Evolutionary conservation across 1,284 basidiomycete genomes (phyloP).

Genomic region (Cerrena zonata): DNA sequence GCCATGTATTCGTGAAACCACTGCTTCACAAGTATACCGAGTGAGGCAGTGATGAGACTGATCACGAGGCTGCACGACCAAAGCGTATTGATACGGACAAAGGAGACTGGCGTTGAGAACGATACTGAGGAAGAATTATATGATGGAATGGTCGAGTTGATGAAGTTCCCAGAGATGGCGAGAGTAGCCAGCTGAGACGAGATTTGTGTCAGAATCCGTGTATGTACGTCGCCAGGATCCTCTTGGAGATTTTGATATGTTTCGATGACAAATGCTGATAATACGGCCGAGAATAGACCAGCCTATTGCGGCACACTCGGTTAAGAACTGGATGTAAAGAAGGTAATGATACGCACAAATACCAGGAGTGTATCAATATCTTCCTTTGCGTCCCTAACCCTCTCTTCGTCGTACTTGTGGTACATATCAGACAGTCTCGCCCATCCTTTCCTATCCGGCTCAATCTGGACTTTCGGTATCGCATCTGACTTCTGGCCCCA

Average conservation of each 20-base stretch:
- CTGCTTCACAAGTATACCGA: constrained; percentile 16
- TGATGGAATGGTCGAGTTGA: constrained; percentile 13
- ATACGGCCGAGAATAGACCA: constrained; percentile 14
- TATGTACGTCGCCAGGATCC: not conserved
- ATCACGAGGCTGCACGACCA: constrained; percentile 16
- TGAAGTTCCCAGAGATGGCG: constrained; percentile 4
- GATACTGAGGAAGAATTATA: not conserved
- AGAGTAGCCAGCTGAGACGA: constrained; percentile 12
- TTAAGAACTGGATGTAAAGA: not conserved
- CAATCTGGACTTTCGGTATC: not conserved
- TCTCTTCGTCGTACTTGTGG: not conserved
- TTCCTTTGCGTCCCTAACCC: not conserved
- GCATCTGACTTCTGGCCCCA: too few relatives aligned
- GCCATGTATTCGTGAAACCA: constrained; percentile 13
- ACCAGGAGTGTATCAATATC: constrained; percentile 12
- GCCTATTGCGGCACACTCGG: constrained; percentile 7
- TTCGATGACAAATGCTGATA: constrained; percentile 15
- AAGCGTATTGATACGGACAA: constrained; percentile 13
- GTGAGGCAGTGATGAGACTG: constrained; percentile 12
- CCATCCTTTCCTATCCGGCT: not conserved
- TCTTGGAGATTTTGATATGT: constrained; percentile 10
- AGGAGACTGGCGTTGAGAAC: not conserved
- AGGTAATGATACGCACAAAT: constrained; percentile 4
- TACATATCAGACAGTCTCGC: not conserved
- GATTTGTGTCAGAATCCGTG: constrained; percentile 9